Base-by-base conservation (phyloP, 163 green algal species). In the Scenedesmus sp. region DNA sequence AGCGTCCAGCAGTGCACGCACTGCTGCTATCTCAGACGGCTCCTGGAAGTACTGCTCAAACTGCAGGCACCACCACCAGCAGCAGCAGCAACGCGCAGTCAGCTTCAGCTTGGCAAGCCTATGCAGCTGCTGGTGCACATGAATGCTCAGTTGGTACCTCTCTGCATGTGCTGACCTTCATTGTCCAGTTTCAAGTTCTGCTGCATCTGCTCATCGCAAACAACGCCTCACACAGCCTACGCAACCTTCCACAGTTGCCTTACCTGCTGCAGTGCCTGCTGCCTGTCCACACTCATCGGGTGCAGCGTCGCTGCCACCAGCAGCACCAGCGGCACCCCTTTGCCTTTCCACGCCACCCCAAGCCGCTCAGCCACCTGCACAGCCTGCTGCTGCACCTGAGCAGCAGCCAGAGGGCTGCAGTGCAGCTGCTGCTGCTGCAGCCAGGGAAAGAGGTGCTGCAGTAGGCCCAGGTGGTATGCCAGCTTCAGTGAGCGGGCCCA, bases 391-490 rank as follows among this genome's bases (percentile, higher is more conserved):
- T 57, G 34, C 60, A 20, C n/a, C 60, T 57, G 82, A 6, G 18
- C 55, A 18, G 23, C 82, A 2, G 23, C 56, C 13, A 23, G 10
- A 54, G 55, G 55, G 23, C 56, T 87, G 23, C 20, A 2, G 56
- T 16, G 10, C 15, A 54, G 7, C 23, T 62, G 59, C 64, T 67
- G 64, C 64, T 16, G 26, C n/a, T 73, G 59, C 60, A 97, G 93
- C 56, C 97, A 95, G n/a, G 93, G 95, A 9, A 86, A 70, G 55
- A 96, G 77, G 77, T 97, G 92, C 26, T 89, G 93, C 15, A 92
- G 73, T 16, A 97, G 55, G 15, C 94, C 94, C 52, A 97, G 88
- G 90, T 97, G 97, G 89, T 94, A 93, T 16, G 92, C 93, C 26
- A 97, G 90, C 67, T 85, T 85, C 7, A 93, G 62, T 13, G 86